These are phyloP conservation scores for Puccinia triticina DNA, from an alignment of 1,284 basidiomycete species.

Conservation along the genomic window DNA sequence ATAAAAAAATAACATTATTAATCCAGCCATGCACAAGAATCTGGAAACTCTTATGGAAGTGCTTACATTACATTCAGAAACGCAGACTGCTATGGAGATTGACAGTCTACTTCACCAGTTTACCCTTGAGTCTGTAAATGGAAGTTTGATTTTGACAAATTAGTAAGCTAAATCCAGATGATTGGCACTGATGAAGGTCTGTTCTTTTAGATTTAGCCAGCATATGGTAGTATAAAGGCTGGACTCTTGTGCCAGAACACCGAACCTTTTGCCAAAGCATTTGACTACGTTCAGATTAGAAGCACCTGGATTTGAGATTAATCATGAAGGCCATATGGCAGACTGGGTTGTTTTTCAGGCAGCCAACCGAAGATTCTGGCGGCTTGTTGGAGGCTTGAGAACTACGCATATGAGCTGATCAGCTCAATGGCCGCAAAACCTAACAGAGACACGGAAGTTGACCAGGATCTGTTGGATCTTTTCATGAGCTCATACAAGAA, in stretches of 20 bases:
- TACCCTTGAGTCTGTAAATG: slow-evolving; percentile 50
- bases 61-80: slow-evolving; percentile 26
- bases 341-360: slow-evolving; percentile 33
- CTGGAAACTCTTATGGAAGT: slow-evolving; percentile 45
- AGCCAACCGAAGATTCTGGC: slow-evolving; percentile 38
- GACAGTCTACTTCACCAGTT: slow-evolving; percentile 43
- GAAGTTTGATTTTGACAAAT: neutral
- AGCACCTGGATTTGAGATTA: slow-evolving; percentile 49
- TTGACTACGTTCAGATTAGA: slow-evolving; percentile 52
- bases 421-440: slow-evolving; percentile 37
- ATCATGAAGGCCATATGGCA: slow-evolving; percentile 35
- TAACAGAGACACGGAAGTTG: slow-evolving; percentile 16
- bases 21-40: slow-evolving; percentile 43
- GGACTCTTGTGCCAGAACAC: slow-evolving; percentile 14
- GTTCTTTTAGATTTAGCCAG: slow-evolving; percentile 38
- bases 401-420: slow-evolving; percentile 51
- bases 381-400: slow-evolving; percentile 38
- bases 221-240: slow-evolving; percentile 38
- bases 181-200: neutral
- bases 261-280: slow-evolving; percentile 46
- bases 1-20: slow-evolving; percentile 42
- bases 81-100: slow-evolving; percentile 33
- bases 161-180: neutral
- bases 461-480: slow-evolving; percentile 53
- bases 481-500: slow-evolving; percentile 53